Conservation (phyloP, 208 protist species). For the Leishmania arabica region DNA sequence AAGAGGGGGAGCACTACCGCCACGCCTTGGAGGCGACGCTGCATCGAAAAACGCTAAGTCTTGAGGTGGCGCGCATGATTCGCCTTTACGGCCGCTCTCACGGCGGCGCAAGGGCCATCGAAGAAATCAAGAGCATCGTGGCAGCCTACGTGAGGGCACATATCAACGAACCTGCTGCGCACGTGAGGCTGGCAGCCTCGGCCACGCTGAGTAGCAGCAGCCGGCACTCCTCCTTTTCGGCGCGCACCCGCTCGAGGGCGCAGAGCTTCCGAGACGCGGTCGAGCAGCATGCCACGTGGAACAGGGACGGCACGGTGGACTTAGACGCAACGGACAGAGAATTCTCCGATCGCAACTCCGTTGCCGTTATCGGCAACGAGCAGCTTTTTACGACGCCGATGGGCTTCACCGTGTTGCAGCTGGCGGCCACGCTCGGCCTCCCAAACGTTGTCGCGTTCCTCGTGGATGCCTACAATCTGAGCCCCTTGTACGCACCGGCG, state of each 20-base stretch:
- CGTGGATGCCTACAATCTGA: conserved; percentile 47
- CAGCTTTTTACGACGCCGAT: conserved; percentile 57
- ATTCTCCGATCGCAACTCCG: background rate
- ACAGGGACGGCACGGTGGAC: background rate
- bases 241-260: background rate
- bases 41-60: conserved; percentile 36
- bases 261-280: background rate
- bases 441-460: conserved; percentile 55
- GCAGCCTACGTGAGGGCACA: conserved; percentile 24
- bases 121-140: conserved; percentile 46
- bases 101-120: conserved; percentile 36
- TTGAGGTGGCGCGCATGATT: conserved; percentile 44
- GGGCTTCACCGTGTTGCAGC: conserved; percentile 72
- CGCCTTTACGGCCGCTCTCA: conserved; percentile 50
- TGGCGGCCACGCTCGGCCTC: conserved; percentile 58
- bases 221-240: background rate
- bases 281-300: background rate
- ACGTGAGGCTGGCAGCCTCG: conserved; percentile 6
- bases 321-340: conserved; percentile 1
- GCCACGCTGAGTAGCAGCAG: background rate
- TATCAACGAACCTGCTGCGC: conserved; percentile 17
- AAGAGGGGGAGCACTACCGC: conserved; percentile 8
- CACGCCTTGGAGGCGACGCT: conserved; percentile 32
- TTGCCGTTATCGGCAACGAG: conserved; percentile 38
- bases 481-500: conserved; percentile 51